A percentile compares a stretch with the other conserved stretches of the same genome.
Conservation (phyloP, 164 flowering plant genomes). For the Tinospora cordifolia region DNA sequence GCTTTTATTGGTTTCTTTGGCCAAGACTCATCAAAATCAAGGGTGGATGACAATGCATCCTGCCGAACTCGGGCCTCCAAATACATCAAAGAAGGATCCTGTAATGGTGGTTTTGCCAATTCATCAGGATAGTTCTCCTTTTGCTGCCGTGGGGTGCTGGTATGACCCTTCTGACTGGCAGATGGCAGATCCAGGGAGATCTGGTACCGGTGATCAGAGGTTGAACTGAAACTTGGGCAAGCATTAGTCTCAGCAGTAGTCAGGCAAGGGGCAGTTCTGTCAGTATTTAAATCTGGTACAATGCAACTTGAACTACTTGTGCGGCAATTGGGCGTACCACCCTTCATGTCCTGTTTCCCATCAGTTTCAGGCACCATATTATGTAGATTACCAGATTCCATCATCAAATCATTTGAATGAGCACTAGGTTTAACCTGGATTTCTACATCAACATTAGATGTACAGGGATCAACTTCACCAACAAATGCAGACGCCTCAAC, state of each 20-base stretch:
- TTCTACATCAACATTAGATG: slow-evolving; percentile 10
- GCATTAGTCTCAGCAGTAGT: slow-evolving; percentile 14
- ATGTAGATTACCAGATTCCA: slow-evolving; percentile 11
- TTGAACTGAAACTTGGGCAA: slow-evolving; percentile 18
- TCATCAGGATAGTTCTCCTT: slow-evolving; percentile 19
- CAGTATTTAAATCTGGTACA: slow-evolving; percentile 15
- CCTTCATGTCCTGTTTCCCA: slow-evolving; percentile 4
- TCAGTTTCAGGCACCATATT: slow-evolving; percentile 10
- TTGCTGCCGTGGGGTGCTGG: slow-evolving; percentile 21
- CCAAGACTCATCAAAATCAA: slow-evolving; percentile 21
- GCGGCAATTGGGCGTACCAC: slow-evolving; percentile 8
- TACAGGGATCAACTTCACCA: slow-evolving; percentile 1
- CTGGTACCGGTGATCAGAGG: slow-evolving; percentile 14
- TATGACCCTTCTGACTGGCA: slow-evolving; percentile 19
- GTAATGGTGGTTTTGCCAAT: slow-evolving; percentile 8
- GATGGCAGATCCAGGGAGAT: slow-evolving; percentile 15
- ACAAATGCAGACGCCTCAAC: slow-evolving; percentile 8
- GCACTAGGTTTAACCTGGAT: slow-evolving; percentile 1
- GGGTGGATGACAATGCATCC: slow-evolving; percentile 15
- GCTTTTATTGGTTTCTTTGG: slow-evolving; percentile 10
- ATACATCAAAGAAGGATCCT: slow-evolving; percentile 19
- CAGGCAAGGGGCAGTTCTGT: slow-evolving; percentile 2
- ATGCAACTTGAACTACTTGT: slow-evolving; percentile 6
- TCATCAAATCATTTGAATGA: slow-evolving; percentile 5
- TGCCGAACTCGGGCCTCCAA: slow-evolving; percentile 14